Percentiles rank a stretch among this genome's conserved stretches.
phyloP scores from a whole-genome alignment of 2,329 filamentous ascomycete genomes.

The Trichophyton simii region DNA sequence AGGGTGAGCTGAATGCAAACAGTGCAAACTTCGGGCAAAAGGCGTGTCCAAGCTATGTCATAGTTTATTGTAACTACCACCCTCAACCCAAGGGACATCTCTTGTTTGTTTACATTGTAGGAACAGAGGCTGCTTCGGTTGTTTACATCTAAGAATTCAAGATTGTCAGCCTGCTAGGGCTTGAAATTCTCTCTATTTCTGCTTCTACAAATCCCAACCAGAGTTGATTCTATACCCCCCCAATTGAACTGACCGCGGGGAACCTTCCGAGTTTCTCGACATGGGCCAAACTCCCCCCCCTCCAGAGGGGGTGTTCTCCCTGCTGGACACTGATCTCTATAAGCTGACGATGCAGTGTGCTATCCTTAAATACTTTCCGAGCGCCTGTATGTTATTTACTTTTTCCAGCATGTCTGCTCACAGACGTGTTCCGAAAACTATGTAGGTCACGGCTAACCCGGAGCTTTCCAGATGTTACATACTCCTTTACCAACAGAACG shows the following conservation, averaged over 20 bases:
- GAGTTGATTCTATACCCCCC: background rate
- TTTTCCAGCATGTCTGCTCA: background rate
- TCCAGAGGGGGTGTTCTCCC: conserved; percentile 64
- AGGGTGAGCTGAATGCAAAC: conserved; percentile 6
- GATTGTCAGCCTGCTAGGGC: background rate
- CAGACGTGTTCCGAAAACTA: background rate
- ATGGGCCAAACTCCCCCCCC: conserved; percentile 1
- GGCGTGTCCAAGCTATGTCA: background rate
- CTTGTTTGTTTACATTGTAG: no score
- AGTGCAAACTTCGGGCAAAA: conserved; percentile 7
- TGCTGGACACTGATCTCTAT: conserved; percentile 77
- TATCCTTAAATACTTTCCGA: conserved; percentile 80
- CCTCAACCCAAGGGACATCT: background rate
- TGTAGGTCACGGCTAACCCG: background rate
- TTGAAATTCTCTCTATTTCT: background rate
- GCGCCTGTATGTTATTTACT: conserved; percentile 33
- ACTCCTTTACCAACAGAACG: conserved; percentile 90
- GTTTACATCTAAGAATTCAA: background rate
- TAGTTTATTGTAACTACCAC: background rate
- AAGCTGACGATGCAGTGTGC: conserved; percentile 99
- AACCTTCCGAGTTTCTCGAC: background rate
- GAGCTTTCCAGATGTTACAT: conserved; percentile 56
- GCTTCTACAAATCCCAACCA: background rate
- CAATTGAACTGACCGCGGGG: background rate
- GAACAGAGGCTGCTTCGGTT: background rate